These are phyloP conservation scores for Flaveria linearis DNA, from an alignment of 129 eudicot species.

Conservation along the genomic window DNA sequence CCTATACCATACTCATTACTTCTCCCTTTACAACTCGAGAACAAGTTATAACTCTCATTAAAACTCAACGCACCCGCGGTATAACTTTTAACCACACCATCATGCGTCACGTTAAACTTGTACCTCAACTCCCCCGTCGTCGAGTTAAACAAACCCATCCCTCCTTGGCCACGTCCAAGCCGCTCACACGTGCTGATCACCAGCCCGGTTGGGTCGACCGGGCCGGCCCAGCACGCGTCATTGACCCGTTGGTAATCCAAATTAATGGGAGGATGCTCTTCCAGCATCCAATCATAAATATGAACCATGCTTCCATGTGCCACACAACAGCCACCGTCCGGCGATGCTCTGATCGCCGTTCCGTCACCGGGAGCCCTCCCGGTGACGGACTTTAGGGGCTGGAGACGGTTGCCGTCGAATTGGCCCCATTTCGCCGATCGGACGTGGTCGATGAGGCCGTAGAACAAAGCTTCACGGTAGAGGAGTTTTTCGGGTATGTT, in stretches of 20 bases:
- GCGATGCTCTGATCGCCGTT: constrained; percentile 81
- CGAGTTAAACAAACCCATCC: constrained; percentile 78
- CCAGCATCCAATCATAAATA: constrained; percentile 90
- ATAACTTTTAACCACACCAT: constrained; percentile 63
- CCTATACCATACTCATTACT: constrained; percentile 91
- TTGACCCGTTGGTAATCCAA: constrained; percentile 91
- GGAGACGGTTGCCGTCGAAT: constrained; percentile 86
- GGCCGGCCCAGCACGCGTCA: constrained; percentile 79
- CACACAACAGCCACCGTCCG: constrained; percentile 95
- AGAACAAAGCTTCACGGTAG: constrained; percentile 73
- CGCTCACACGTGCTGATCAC: constrained; percentile 83
- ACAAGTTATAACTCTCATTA: constrained; percentile 52
- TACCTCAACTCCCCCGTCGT: constrained; percentile 64
- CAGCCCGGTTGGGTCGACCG: constrained; percentile 57
- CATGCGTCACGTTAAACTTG: constrained; percentile 68
- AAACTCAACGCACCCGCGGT: constrained; percentile 82
- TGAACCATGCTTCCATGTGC: constrained; percentile 97
- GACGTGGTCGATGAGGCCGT: constrained; percentile 71
- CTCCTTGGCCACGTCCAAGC: constrained; percentile 80
- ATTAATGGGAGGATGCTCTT: constrained; percentile 74
- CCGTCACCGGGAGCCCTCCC: constrained; percentile 91
- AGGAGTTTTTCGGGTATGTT: constrained; percentile 63
- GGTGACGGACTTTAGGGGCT: constrained; percentile 46
- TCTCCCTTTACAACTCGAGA: constrained; percentile 87
- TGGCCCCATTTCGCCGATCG: constrained; percentile 83